Conservation (phyloP, 202 grass and related monocot species). For the Setaria italica region DNA sequence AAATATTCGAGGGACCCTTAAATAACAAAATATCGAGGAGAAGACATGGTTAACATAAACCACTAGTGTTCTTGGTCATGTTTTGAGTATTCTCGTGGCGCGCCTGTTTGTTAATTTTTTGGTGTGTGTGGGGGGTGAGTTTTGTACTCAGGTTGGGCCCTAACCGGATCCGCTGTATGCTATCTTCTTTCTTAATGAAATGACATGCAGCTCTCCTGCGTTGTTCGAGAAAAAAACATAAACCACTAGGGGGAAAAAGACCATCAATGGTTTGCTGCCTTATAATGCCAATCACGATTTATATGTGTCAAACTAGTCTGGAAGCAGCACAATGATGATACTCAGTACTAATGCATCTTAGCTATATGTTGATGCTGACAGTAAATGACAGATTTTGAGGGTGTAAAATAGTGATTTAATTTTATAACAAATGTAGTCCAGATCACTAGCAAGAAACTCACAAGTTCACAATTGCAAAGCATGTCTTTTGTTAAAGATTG, state of each 20-base stretch:
- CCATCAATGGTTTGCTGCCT: neutral
- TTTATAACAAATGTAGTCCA: neutral
- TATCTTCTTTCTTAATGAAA: too few species aligned
- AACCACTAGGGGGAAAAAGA: neutral
- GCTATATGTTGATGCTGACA: slow-evolving; percentile 10
- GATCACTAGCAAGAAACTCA: neutral
- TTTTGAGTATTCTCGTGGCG: too few species aligned
- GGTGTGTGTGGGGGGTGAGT: too few species aligned
- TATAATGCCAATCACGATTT: neutral
- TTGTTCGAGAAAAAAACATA: neutral
- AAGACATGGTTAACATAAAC: slow-evolving; percentile 17
- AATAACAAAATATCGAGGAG: slow-evolving; percentile 17
- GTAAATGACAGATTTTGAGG: neutral
- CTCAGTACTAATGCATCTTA: neutral
- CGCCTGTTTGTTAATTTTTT: too few species aligned
- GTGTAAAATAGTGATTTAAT: neutral
- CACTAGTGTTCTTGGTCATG: too few species aligned
- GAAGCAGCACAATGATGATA: slow-evolving; percentile 6
- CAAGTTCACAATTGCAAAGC: neutral
- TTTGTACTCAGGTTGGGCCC: too few species aligned
- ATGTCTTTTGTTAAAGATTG: slow-evolving; percentile 10
- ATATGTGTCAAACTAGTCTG: slow-evolving; percentile 2
- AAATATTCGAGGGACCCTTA: slow-evolving; percentile 10
- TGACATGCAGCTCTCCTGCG: too few species aligned
- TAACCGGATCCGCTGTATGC: too few species aligned